Conservation (phyloP, 2,329 filamentous ascomycete genomes). For the Aspergillus versicolor region DNA sequence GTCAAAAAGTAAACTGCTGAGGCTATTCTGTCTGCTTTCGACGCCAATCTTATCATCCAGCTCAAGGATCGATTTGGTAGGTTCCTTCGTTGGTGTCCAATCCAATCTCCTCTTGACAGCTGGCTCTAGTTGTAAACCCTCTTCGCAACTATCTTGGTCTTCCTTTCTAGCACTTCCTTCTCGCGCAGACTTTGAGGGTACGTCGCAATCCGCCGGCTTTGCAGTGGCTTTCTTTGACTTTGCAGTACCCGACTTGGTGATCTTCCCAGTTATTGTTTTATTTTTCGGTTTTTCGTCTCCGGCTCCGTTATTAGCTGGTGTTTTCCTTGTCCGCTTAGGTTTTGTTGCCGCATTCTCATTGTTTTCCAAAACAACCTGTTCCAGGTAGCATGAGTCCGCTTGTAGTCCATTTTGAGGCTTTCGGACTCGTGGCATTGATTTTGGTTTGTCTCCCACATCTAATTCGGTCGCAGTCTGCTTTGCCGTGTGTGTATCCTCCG, state of each 20-base stretch:
- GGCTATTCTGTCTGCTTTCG: constrained; percentile 17
- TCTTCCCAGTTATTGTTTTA: constrained; percentile 35
- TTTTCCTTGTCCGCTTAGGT: constrained; percentile 23
- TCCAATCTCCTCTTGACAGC: constrained; percentile 59
- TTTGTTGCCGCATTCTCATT: constrained; percentile 22
- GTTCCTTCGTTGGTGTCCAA: constrained; percentile 66
- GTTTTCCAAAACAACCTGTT: constrained; percentile 6
- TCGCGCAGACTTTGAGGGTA: background rate
- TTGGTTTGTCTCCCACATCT: constrained; percentile 12
- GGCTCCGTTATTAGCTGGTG: constrained; percentile 21
- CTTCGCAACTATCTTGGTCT: constrained; percentile 19
- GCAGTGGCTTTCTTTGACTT: constrained; percentile 13
- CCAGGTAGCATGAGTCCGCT: background rate
- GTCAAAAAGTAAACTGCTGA: constrained; percentile 39
- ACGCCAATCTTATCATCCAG: constrained; percentile 10
- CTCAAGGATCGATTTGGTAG: constrained; percentile 26
- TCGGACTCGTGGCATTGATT: constrained; percentile 18
- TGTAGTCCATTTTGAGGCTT: constrained; percentile 12
- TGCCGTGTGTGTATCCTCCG: constrained; percentile 11
- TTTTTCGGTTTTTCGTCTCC: constrained; percentile 29
- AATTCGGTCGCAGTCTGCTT: background rate
- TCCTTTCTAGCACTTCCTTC: constrained; percentile 5
- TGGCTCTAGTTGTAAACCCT: constrained; percentile 33
- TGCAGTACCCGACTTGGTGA: constrained; percentile 32
- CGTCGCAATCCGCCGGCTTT: constrained; percentile 7